Evolutionary conservation across 1,284 basidiomycete species (phyloP).

Genomic region (Sphaerobolus stellatus): DNA sequence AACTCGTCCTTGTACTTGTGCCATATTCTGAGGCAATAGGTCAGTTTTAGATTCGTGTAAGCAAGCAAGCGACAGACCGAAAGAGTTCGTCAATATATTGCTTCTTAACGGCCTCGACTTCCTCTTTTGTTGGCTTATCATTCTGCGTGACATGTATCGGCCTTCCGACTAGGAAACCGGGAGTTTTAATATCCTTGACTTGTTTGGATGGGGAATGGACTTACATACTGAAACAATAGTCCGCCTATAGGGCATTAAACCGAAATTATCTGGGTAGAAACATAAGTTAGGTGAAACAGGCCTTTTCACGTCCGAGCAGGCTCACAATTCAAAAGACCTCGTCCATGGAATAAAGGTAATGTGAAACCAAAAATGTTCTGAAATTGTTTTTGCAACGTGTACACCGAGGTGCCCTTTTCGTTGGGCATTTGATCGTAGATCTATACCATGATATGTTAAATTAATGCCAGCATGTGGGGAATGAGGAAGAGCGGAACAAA

Average conservation of each 20-base stretch:
- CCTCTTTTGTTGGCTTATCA: constrained; percentile 79
- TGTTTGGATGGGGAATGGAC: constrained; percentile 34
- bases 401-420: constrained; percentile 87
- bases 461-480: not conserved
- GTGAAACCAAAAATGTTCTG: constrained; percentile 94
- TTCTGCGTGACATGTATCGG: constrained; percentile 82
- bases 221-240: constrained; percentile 92
- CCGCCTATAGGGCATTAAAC: constrained; percentile 90
- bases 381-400: constrained; percentile 85
- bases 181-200: not conserved
- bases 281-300: not conserved
- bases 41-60: constrained; percentile 4
- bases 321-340: constrained; percentile 90
- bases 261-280: constrained; percentile 69
- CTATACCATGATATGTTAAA: constrained; percentile 37
- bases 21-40: constrained; percentile 72
- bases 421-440: constrained; percentile 97
- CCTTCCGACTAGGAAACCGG: constrained; percentile 62
- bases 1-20: constrained; percentile 89
- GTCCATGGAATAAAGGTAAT: constrained; percentile 90
- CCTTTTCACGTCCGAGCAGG: constrained; percentile 8
- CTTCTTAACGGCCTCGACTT: constrained; percentile 78
- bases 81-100: constrained; percentile 91
- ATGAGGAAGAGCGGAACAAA: constrained; percentile 36
- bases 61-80: constrained; percentile 50